Evolutionary conservation across 164 flowering plant genomes (phyloP), one percentile per base, ranked within the genome.

Genomic region (Nelumbo lutea): DNA sequence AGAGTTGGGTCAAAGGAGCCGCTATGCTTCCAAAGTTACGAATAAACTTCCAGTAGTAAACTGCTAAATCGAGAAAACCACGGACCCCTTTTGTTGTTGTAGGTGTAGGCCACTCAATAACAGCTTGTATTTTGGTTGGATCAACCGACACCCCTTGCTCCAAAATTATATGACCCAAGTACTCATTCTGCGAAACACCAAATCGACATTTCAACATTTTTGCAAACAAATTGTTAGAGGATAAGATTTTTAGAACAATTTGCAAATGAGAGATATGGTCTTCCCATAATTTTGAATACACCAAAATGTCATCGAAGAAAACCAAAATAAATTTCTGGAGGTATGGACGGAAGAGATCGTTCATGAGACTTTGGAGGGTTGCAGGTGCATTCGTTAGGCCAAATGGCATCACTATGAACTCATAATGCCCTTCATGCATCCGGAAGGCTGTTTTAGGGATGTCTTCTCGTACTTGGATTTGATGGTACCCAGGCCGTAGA

Each of bases 251-350:
- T 11, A 59, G n/a, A 47, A 59, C 64, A 27, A 15, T 52, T 48
- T 47, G 51, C 9, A 69, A 42, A 69, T 69, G 72, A 0, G 48
- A 0, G n/a, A 69, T 39, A 38, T 69, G 72, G 14, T 61, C 65
- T 50, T 43, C 59, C 59, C 62, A 69, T 14, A 64, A 59, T 39
- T 39, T n/a, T 9, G 52, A 45, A 39, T 68, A 68, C 7, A 68
- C 27, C 27, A 69, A 40, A 40, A 61, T 69, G 27, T 27, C 27
- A 27, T 27, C 27, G 27, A 27, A 27, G 27, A 27, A 27, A 27
- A 27, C 27, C 27, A 27, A 27, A 27, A 27, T 27, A 27, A 27
- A 27, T 27, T 27, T 27, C 27, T 27, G 27, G 27, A 27, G 27
- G 27, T 27, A 27, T 27, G 27, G 27, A 27, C 27, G 27, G 27